Evolutionary conservation across 176 grass and related monocot genomes (phyloP).

Genomic region (Secale cereale): DNA sequence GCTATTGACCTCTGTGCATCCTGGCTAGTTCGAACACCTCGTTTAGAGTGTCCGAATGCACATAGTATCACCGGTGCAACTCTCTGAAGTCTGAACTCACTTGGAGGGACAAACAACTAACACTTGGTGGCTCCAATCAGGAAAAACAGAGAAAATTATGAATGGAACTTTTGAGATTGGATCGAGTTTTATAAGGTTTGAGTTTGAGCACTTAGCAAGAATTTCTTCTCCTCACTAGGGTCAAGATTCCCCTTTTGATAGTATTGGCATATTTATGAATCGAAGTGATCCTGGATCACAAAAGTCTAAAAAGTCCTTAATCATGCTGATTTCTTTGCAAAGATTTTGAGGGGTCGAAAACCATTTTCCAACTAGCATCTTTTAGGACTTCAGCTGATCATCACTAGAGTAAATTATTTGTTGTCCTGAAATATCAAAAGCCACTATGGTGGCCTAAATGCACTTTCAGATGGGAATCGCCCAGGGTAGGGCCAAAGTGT

Average conservation of each 20-base stretch:
- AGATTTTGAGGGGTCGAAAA: not conserved
- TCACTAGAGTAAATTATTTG: no score
- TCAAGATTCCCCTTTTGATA: not conserved
- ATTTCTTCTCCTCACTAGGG: not conserved
- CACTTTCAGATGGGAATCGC: no score
- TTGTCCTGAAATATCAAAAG: no score
- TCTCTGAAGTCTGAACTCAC: not conserved
- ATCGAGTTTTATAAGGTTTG: not conserved
- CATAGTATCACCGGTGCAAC: not conserved
- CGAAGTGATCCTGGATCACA: not conserved
- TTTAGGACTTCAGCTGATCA: no score
- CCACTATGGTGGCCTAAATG: no score
- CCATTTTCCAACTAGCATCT: no score
- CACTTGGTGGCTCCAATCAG: not conserved
- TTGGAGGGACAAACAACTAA: not conserved
- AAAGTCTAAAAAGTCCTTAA: not conserved
- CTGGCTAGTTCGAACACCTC: no score
- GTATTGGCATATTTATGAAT: not conserved
- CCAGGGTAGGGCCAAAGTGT: no score
- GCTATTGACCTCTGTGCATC: no score
- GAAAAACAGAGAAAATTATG: not conserved
- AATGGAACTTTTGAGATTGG: no score
- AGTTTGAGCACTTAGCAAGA: not conserved
- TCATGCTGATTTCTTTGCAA: not conserved
- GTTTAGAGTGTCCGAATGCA: no score